A percentile compares a stretch with the other conserved stretches of the same genome.
Evolutionary conservation across 2,329 filamentous ascomycete genomes (phyloP).

Genomic region (Penicillium sp.): DNA sequence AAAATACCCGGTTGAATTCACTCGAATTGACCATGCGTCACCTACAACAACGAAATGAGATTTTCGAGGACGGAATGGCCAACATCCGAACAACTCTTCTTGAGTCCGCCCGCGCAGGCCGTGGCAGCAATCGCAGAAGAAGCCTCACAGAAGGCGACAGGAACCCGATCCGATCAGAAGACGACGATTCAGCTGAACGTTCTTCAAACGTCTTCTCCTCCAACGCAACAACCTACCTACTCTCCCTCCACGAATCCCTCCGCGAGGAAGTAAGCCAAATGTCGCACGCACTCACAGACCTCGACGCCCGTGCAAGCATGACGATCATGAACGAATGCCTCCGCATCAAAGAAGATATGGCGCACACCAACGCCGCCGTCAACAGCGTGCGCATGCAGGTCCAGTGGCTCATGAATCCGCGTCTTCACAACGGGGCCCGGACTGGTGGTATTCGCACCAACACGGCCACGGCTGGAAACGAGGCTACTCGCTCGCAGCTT

Average conservation of each 20-base stretch:
- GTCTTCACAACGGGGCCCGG: slow-evolving; percentile 47
- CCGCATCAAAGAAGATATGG: slow-evolving; percentile 61
- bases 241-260: slow-evolving; percentile 60
- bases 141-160: slow-evolving; percentile 11
- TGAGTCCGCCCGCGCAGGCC: slow-evolving; percentile 28
- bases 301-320: slow-evolving; percentile 62
- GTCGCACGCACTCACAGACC: slow-evolving; percentile 54
- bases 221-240: slow-evolving; percentile 55
- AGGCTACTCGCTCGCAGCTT: slow-evolving; percentile 18
- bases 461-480: slow-evolving; percentile 5
- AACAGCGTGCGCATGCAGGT: slow-evolving; percentile 60
- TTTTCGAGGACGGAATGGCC: slow-evolving; percentile 47
- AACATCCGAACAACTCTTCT: slow-evolving; percentile 40
- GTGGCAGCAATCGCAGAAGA: slow-evolving; percentile 3
- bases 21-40: slow-evolving; percentile 47
- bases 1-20: slow-evolving; percentile 43
- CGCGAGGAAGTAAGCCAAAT: slow-evolving; percentile 59
- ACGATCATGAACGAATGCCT: slow-evolving; percentile 63
- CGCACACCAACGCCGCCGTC: slow-evolving; percentile 60
- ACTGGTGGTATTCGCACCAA: slow-evolving; percentile 22
- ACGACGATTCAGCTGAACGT: slow-evolving; percentile 15
- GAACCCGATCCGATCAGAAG: slow-evolving; percentile 10
- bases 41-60: slow-evolving; percentile 47
- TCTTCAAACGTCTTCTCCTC: slow-evolving; percentile 32
- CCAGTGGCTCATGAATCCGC: slow-evolving; percentile 61